Base-by-base conservation (phyloP, 2,329 filamentous ascomycete genomes). In the Coniochaeta sp. region DNA sequence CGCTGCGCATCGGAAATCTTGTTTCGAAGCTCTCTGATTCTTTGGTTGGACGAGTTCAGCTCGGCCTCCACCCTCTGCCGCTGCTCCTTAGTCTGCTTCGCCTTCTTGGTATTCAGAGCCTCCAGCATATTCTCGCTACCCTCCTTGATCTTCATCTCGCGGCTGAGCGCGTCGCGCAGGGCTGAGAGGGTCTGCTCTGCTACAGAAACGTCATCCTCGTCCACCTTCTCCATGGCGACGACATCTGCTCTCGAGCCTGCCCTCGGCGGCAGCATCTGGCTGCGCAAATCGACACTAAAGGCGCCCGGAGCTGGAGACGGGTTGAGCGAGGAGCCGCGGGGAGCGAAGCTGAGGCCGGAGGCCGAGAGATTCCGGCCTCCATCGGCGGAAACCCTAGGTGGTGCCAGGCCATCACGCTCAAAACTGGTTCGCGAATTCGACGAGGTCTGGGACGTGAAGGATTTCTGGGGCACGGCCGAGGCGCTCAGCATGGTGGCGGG, bases 41-140 rank as follows among this genome's bases (percentile, higher is more conserved):
- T 84, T 70, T 84, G 80, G 74, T 96, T 98, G 26, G 93, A 96
- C 38, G 91, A 88, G 71, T 88, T 95, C 66, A 99, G 81, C 77
- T 99, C 95, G 57, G 90, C 89, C 77, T 99, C 90, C 31, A 93
- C 90, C 67, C 84, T 83, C 62, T 83, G 79, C 52, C 90, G 84
- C 71, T 93, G 90, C 62, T 93, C 93, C 71, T 93, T 96, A 64
- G 90, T 89, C 73, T 98, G 93, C 76, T 98, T 99, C 54, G 91
- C 89, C 73, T 96, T 97, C 76, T 99, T 99, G 52, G 87, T 84
- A 72, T 97, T 91, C 65, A 99, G 78, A 14, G 95, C 95, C 77
- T 99, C 95, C 43, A 99, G 81, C 84, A 99, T 88, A 72, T 99
- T 99, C 79, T 99, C 95, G 61, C 93, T 97, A 22, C 95, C 95